phyloP scores from a whole-genome alignment of 139 green algal genomes.

The Volvox reticuliferus region DNA sequence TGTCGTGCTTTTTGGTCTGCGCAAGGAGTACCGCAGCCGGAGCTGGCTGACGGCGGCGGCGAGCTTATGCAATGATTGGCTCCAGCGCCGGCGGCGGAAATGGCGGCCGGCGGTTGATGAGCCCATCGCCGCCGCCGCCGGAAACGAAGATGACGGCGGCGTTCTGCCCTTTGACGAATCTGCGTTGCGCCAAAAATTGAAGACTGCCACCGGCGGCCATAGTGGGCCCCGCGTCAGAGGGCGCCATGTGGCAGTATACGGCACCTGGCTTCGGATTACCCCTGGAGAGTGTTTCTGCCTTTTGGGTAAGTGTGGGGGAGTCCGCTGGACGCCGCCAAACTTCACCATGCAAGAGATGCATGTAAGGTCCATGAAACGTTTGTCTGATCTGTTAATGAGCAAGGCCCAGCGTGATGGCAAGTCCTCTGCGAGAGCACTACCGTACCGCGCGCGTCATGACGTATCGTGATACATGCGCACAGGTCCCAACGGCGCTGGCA shows the following conservation, averaged over 20 bases:
- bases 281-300: constrained; percentile 81
- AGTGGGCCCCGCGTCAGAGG: neutral
- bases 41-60: neutral
- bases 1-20: constrained; percentile 79
- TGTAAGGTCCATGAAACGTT: no score
- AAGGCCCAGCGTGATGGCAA: no score
- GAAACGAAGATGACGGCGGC: neutral
- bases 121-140: neutral
- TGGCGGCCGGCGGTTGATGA: neutral
- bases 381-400: no score
- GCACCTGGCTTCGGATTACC: constrained; percentile 81
- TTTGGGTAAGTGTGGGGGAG: constrained; percentile 57
- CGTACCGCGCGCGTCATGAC: no score
- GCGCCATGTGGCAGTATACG: constrained; percentile 71
- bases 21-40: constrained; percentile 66
- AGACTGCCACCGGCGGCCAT: neutral
- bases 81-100: neutral
- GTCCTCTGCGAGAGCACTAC: no score
- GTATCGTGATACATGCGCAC: neutral
- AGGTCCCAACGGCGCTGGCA: constrained; percentile 86
- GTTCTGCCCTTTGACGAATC: neutral
- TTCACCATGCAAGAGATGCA: no score
- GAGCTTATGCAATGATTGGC: neutral
- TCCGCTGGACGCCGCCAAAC: no score
- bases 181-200: neutral